Percentiles rank a stretch among this genome's conserved stretches.
Evolutionary conservation across 805 yeast species (phyloP).

Genomic region (Spencermartinsiella europaea): DNA sequence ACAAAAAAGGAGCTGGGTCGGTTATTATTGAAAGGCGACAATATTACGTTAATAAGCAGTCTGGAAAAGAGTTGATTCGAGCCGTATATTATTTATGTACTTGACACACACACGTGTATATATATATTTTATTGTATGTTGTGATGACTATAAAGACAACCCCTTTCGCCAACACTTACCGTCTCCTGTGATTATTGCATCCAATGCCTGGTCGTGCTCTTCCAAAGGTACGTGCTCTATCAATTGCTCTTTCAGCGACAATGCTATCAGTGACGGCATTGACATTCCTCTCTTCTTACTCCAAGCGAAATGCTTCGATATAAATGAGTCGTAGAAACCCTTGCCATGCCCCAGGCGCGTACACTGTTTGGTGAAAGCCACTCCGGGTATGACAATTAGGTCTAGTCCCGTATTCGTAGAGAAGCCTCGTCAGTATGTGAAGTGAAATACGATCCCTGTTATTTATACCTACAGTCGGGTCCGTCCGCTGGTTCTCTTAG

Average conservation of each 20-base stretch:
- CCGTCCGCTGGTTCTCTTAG: constrained; percentile 60
- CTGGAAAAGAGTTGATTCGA: constrained; percentile 30
- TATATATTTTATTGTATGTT: no score
- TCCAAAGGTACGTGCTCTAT: constrained; percentile 51
- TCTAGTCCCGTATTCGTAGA: constrained; percentile 46
- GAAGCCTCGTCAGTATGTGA: no score
- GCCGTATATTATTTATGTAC: background rate
- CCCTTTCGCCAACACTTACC: constrained; percentile 15
- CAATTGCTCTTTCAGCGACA: constrained; percentile 62
- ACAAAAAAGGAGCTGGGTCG: constrained; percentile 43
- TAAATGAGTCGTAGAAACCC: constrained; percentile 83
- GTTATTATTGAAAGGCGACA: constrained; percentile 87
- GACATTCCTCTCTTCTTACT: constrained; percentile 7
- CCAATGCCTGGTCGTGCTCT: constrained; percentile 56
- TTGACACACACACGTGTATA: no score
- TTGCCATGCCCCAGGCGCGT: constrained; percentile 85
- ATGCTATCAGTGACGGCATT: constrained; percentile 42
- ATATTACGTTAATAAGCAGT: constrained; percentile 66
- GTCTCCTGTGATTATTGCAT: constrained; percentile 47
- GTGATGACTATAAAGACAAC: background rate
- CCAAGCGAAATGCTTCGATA: constrained; percentile 44
- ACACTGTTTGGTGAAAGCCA: constrained; percentile 57
- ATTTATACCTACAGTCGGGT: constrained; percentile 16
- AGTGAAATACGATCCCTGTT: no score
- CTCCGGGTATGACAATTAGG: constrained; percentile 75